phyloP scores from a whole-genome alignment of 1,139 yeast genomes.

The Taphrina sp. region DNA sequence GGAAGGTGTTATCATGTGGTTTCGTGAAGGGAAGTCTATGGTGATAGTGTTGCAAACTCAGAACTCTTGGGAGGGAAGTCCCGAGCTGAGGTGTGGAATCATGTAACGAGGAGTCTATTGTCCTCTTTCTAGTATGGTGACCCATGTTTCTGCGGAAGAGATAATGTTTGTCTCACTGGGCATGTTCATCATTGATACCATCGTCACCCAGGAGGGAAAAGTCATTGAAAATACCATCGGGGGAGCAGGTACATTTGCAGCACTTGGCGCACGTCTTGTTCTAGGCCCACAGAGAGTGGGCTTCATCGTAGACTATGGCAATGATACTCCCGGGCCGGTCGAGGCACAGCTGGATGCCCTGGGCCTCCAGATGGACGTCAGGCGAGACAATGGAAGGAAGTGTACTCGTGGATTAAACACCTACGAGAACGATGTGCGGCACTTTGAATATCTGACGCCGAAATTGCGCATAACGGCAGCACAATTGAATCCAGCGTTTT shows the following conservation, averaged over 20 bases:
- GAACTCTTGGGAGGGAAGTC: no score
- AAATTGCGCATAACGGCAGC: slow-evolving; percentile 62
- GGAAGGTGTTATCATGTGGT: no score
- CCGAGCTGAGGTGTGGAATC: no score
- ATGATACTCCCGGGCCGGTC: slow-evolving; percentile 63
- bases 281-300: slow-evolving; percentile 49
- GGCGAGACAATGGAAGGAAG: slow-evolving; percentile 53
- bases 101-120: no score
- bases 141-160: no score
- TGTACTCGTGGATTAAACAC: slow-evolving; percentile 83
- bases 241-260: slow-evolving; percentile 86
- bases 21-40: no score
- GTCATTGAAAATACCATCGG: slow-evolving; percentile 64
- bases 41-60: no score
- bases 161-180: slow-evolving; percentile 63
- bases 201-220: slow-evolving; percentile 55
- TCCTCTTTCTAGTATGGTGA: no score
- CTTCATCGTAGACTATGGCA: slow-evolving; percentile 77
- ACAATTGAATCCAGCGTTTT: slow-evolving; percentile 53
- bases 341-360: slow-evolving; percentile 55
- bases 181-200: slow-evolving; percentile 90
- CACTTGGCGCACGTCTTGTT: slow-evolving; percentile 24
- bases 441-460: slow-evolving; percentile 58
- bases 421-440: slow-evolving; percentile 60
- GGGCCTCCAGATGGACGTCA: slow-evolving; percentile 59